phyloP scores from a whole-genome alignment of 352 stramenopile species.

The Phytophthora brassicae region DNA sequence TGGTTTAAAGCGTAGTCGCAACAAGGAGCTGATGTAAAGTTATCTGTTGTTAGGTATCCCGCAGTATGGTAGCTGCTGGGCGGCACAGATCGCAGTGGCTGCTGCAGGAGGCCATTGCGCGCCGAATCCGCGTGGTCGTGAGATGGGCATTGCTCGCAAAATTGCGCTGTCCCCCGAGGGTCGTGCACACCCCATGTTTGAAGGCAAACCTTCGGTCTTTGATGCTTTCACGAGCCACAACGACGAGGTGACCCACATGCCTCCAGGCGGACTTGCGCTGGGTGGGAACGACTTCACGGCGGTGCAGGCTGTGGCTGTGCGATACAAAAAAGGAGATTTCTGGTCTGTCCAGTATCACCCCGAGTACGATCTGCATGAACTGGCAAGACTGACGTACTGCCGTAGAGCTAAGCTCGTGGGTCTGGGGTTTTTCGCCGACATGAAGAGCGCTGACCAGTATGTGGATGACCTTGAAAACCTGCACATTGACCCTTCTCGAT shows the following conservation, averaged over 20 bases:
- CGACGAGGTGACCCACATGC: conserved; percentile 80
- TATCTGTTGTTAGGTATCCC: conserved; percentile 42
- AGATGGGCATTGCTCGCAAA: conserved; percentile 81
- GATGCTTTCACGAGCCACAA: conserved; percentile 84
- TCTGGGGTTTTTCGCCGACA: conserved; percentile 72
- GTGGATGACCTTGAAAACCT: conserved; percentile 77
- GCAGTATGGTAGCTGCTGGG: conserved; percentile 84
- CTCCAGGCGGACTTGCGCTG: conserved; percentile 55
- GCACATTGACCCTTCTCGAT: conserved; percentile 65
- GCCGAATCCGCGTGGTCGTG: conserved; percentile 63
- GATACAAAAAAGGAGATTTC: conserved; percentile 79
- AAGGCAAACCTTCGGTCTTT: conserved; percentile 80
- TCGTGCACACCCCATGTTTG: conserved; percentile 78
- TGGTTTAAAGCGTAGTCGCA: not conserved
- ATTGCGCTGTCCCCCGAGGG: conserved; percentile 74
- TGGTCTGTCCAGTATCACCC: conserved; percentile 86
- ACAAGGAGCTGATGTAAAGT: conserved; percentile 2
- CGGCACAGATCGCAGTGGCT: conserved; percentile 74
- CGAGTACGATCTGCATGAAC: conserved; percentile 83
- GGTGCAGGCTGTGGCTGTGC: conserved; percentile 73
- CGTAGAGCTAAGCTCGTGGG: conserved; percentile 64
- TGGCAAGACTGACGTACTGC: conserved; percentile 74
- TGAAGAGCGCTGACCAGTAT: conserved; percentile 70
- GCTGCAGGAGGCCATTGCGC: conserved; percentile 64
- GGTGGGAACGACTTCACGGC: conserved; percentile 69